Evolutionary conservation across 2,329 filamentous ascomycete genomes (phyloP), one percentile per base, ranked within the genome.

Genomic region (Alternaria gaisen): DNA sequence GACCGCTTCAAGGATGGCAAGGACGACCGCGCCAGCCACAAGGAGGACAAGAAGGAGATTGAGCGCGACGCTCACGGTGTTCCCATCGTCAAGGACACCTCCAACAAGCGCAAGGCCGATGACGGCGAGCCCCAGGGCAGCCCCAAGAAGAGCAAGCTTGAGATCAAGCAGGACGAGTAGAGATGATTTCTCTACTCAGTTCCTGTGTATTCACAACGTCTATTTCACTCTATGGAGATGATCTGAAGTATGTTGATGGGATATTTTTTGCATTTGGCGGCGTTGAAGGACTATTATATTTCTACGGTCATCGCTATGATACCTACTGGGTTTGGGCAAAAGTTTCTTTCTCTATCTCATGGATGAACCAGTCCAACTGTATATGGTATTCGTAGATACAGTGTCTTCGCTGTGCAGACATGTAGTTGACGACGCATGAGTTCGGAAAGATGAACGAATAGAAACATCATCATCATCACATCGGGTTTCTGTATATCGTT

Each of bases 51-150:
- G 62, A 66, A 67, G 58, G 65, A 64, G n/a, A 58, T 73, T 28
- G 61, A 70, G 59, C 62, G 63, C 41, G 72, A 75, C 34, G 69
- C 64, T 6, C 60, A 72, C 47, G 73, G 73, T 30, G 68, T 75
- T 16, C 72, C 72, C 22, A 62, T 72, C 9, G 64, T 75, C 57
- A 66, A 71, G 62, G 71, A 72, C 26, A 30, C 56, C 16, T 69
- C 67, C 58, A 76, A 72, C 66, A 77, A 77, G 71, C 74, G 74
- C 70, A 76, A 75, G 69, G 74, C 72, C 36, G 68, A 69, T 5
- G 71, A 72, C 40, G 62, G 64, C 34, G 63, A 67, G 28, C 60
- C 58, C 40, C 62, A 56, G 3, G 62, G 60, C 32, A 64, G 58
- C 54, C 56, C 68, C 46, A 77, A 77, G 74, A 76, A 76, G 67